These are phyloP conservation scores for Hibiscus tridactylites DNA, from an alignment of 345 rosid species.

Conservation along the genomic window DNA sequence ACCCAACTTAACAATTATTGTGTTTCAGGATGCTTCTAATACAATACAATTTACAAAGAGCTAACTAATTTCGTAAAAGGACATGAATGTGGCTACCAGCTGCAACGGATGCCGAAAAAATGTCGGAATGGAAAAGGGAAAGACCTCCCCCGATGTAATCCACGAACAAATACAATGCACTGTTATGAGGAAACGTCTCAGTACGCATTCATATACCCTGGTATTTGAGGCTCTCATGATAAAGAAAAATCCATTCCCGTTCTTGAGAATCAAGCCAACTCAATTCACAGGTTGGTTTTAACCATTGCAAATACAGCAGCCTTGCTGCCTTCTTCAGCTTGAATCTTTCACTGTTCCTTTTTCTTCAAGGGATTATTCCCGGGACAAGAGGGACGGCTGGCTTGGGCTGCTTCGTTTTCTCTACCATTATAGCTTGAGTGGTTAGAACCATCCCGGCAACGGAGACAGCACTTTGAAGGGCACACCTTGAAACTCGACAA, in stretches of 20 bases:
- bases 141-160: neutral
- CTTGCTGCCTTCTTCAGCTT: neutral
- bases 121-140: neutral
- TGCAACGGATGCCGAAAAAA: neutral
- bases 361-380: slow-evolving; percentile 46
- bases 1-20: neutral
- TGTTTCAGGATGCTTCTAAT: neutral
- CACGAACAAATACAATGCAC: neutral
- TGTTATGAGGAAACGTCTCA: neutral
- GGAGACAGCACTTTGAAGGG: slow-evolving; percentile 75
- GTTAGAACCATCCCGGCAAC: slow-evolving; percentile 69
- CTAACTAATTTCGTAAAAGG: neutral
- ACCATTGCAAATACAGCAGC: neutral
- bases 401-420: slow-evolving; percentile 51
- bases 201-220: neutral
- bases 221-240: neutral
- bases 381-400: slow-evolving; percentile 63
- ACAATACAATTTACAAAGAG: neutral
- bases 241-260: neutral
- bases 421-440: slow-evolving; percentile 78
- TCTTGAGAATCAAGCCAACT: neutral
- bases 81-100: neutral
- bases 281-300: neutral
- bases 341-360: neutral
- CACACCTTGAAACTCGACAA: slow-evolving; percentile 69